Evolutionary conservation across 106 monocot genomes (phyloP).

Genomic region (Ottelia alismoides): DNA sequence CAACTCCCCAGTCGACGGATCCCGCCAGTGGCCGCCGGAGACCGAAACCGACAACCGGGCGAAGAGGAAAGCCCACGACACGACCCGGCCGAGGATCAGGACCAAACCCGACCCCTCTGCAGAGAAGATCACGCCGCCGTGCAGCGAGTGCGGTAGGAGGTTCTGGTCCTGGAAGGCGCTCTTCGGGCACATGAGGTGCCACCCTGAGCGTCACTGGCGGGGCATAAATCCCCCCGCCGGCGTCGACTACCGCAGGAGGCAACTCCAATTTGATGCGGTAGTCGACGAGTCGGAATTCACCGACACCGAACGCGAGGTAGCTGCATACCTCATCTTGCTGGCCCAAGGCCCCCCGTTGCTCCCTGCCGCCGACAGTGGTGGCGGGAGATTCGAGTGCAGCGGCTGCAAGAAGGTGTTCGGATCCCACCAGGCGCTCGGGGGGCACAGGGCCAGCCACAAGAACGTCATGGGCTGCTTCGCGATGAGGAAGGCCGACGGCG

Average conservation of each 20-base stretch:
- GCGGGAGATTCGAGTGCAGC: conserved; percentile 15
- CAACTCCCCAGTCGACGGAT: too few relatives aligned
- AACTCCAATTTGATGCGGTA: background rate
- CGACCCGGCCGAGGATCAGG: too few relatives aligned
- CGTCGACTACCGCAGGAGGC: background rate
- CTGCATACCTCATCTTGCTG: conserved; percentile 7
- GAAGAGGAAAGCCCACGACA: too few relatives aligned
- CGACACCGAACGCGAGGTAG: conserved; percentile 13
- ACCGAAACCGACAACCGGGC: too few relatives aligned
- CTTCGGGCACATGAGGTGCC: conserved; percentile 18
- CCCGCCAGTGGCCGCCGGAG: too few relatives aligned
- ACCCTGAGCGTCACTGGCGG: conserved; percentile 8
- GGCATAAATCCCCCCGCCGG: conserved; percentile 7
- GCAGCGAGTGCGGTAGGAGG: conserved; percentile 7
- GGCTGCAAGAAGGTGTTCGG: conserved; percentile 21
- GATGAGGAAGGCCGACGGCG: background rate
- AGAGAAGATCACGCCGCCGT: conserved; percentile 2
- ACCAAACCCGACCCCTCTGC: too few relatives aligned
- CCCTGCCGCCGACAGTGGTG: background rate
- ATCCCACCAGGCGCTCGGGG: conserved; percentile 26
- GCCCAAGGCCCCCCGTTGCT: conserved; percentile 1
- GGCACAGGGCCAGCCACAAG: conserved; percentile 45
- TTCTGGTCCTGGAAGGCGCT: conserved; percentile 9
- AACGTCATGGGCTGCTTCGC: conserved; percentile 57
- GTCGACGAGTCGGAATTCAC: background rate